Conservation (phyloP, 2,329 filamentous ascomycete species). For the Fusarium falciforme region DNA sequence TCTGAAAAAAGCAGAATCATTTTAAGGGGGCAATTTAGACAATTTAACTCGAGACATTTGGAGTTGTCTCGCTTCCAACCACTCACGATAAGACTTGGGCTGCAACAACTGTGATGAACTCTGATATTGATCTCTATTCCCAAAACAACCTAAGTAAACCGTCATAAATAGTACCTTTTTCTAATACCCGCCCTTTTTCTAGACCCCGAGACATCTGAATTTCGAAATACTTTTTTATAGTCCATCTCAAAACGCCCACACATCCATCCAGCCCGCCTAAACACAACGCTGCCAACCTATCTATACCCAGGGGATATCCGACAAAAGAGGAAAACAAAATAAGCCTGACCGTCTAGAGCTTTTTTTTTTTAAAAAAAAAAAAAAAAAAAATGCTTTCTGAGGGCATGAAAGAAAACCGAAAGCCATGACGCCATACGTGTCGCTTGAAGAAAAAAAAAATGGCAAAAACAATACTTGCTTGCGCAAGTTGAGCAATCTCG, state of each 20-base stretch:
- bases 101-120: background rate
- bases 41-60: background rate
- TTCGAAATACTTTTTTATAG: background rate
- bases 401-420: slow-evolving; percentile 3
- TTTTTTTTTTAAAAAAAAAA: no score
- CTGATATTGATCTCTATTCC: slow-evolving; percentile 20
- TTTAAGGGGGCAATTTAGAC: background rate
- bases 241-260: slow-evolving; percentile 20
- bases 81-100: background rate
- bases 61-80: background rate
- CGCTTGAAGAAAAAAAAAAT: background rate
- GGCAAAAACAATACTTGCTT: slow-evolving; percentile 3
- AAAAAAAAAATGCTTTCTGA: background rate
- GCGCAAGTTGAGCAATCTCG: background rate
- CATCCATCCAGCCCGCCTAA: background rate
- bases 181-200: background rate
- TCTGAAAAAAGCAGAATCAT: background rate
- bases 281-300: slow-evolving; percentile 7
- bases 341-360: background rate
- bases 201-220: background rate
- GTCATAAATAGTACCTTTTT: slow-evolving; percentile 3
- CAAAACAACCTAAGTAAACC: background rate
- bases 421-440: slow-evolving; percentile 21
- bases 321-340: slow-evolving; percentile 6
- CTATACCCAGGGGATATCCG: slow-evolving; percentile 15